Percentiles rank a stretch among this genome's conserved stretches.
phyloP scores from a whole-genome alignment of 192 early-diverging fungal species.

The Entomortierella lignicola region DNA sequence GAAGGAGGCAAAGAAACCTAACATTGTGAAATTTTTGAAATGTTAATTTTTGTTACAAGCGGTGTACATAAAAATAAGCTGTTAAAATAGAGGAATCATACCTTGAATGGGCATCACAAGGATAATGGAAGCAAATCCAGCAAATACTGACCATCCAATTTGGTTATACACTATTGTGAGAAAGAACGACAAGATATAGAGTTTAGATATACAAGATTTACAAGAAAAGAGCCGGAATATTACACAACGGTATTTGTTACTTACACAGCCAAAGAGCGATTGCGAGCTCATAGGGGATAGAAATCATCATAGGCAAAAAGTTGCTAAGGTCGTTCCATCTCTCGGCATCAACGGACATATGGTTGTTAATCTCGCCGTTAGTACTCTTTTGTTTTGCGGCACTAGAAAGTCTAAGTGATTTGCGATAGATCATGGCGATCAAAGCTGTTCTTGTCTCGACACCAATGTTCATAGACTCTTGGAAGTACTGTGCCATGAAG shows the following conservation, averaged over 20 bases:
- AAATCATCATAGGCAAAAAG: conserved; percentile 33
- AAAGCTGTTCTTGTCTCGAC: conserved; percentile 48
- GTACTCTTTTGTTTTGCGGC: conserved; percentile 43
- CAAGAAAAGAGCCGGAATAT: no score
- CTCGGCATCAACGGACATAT: conserved; percentile 56
- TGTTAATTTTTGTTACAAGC: no score
- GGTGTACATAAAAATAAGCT: no score
- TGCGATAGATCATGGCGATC: conserved; percentile 57
- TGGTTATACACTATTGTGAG: conserved; percentile 24
- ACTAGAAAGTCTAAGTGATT: conserved; percentile 45
- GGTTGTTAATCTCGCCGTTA: conserved; percentile 56
- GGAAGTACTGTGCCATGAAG: conserved; percentile 40
- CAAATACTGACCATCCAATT: conserved; percentile 41
- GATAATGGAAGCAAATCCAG: conserved; percentile 26
- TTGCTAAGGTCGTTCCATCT: conserved; percentile 22
- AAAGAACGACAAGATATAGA: not conserved
- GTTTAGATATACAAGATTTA: no score
- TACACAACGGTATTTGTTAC: no score
- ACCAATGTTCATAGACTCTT: conserved; percentile 39
- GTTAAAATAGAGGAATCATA: no score
- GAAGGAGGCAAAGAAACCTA: conserved; percentile 11
- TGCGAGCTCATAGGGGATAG: conserved; percentile 35
- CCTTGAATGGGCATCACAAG: conserved; percentile 22
- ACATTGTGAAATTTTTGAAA: no score
- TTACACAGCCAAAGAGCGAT: conserved; percentile 47